Evolutionary conservation across 805 yeast genomes (phyloP).

Genomic region (Barnettozyma sp.): DNA sequence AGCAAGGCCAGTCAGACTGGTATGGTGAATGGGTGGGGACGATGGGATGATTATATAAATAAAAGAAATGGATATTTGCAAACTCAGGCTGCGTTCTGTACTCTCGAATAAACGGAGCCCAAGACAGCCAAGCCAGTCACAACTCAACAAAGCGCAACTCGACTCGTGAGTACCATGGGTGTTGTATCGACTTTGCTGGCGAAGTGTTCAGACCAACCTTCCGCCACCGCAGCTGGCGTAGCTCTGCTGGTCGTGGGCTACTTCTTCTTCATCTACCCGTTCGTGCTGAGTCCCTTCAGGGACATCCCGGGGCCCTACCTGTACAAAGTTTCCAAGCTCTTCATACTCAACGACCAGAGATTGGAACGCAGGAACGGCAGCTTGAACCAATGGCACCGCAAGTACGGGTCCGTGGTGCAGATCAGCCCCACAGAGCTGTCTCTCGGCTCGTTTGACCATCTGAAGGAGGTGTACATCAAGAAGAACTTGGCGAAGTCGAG

Average conservation of each 20-base stretch:
- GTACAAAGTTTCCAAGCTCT: constrained; percentile 38
- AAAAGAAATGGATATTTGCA: no score
- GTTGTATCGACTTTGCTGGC: constrained; percentile 1
- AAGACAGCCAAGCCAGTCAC: no score
- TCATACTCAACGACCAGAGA: constrained; percentile 38
- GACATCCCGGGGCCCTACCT: constrained; percentile 53
- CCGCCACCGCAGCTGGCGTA: constrained; percentile 1
- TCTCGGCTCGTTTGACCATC: constrained; percentile 41
- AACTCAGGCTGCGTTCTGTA: no score
- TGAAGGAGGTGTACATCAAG: constrained; percentile 50
- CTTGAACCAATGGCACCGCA: constrained; percentile 43
- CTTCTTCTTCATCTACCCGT: constrained; percentile 37
- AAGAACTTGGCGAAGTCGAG: constrained; percentile 47
- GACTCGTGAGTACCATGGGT: constrained; percentile 1
- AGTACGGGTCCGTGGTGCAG: constrained; percentile 57
- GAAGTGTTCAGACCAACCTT: background rate
- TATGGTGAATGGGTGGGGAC: no score
- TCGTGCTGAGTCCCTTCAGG: constrained; percentile 42
- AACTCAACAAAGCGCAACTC: no score
- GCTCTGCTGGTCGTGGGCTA: constrained; percentile 18
- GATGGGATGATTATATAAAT: no score
- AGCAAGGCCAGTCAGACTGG: no score
- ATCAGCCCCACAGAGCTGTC: constrained; percentile 58
- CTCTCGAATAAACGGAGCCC: background rate
- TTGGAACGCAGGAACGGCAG: constrained; percentile 41